Percentiles rank a stretch among this genome's conserved stretches.
These are phyloP conservation scores for Colletotrichum scovillei DNA, from an alignment of 2,329 filamentous ascomycete species.

Conservation along the genomic window DNA sequence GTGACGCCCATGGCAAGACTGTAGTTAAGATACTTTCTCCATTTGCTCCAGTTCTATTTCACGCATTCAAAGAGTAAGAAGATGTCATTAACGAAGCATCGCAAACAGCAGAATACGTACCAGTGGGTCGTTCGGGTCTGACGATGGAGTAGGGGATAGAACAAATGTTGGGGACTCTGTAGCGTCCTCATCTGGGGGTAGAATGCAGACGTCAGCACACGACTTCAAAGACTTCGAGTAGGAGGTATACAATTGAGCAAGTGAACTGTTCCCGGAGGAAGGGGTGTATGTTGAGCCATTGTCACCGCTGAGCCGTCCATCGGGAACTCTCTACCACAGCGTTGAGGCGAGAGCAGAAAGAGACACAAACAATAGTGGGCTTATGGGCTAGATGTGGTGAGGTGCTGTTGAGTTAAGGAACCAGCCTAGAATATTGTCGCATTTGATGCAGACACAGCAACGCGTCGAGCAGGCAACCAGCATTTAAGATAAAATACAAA, in stretches of 20 bases:
- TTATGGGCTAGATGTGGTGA: not conserved
- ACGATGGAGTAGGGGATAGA: conserved; percentile 29
- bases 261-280: conserved; percentile 30
- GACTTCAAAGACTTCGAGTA: not conserved
- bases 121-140: conserved; percentile 46
- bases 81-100: too few relatives aligned
- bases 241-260: conserved; percentile 13
- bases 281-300: not conserved
- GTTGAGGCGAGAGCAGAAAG: not conserved
- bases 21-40: conserved; percentile 45
- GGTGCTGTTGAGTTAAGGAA: not conserved
- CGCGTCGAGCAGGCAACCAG: not conserved
- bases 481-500: not conserved
- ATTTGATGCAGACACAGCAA: not conserved
- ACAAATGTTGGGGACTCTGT: conserved; percentile 14
- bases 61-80: not conserved
- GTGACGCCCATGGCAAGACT: conserved; percentile 42
- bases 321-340: not conserved
- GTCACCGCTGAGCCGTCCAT: not conserved
- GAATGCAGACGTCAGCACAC: not conserved
- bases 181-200: not conserved
- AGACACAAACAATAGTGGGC: too few relatives aligned
- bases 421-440: conserved; percentile 2
- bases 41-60: conserved; percentile 44
- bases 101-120: conserved; percentile 31